Evolutionary conservation across 2,329 filamentous ascomycete species (phyloP), one percentile per base, ranked within the genome.

Genomic region (Claviceps sp.): DNA sequence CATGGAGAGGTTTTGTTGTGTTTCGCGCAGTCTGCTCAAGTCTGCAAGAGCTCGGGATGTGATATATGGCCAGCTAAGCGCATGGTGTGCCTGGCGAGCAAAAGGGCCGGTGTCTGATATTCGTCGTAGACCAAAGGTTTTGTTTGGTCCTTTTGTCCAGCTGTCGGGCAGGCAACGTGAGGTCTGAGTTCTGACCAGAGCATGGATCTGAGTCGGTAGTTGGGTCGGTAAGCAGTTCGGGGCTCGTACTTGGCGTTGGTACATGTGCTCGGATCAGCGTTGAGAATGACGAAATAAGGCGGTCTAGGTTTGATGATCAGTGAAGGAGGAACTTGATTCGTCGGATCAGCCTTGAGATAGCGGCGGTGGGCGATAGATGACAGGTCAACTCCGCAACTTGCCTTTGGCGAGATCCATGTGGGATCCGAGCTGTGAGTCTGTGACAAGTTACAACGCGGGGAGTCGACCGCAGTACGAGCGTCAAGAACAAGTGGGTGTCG

Each of bases 31-130:
- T 14, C 22, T 18, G 6, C 26, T 57, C 56, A 56, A 37, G 51
- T 54, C 46, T 50, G 47, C 13, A 36, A 47, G 47, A 40, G 47
- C 36, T 54, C 47, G 26, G 42, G 45, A 48, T 46, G 46, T 38
- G 41, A 44, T 18, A 44, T 24, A 40, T 41, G 46, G 45, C 53
- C 47, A 45, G 36, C 14, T 37, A 44, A 30, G 47, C 40, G 47
- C 56, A 57, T 57, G 50, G 18, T 55, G 54, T 36, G 20, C 16
- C 8, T 18, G 18, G 49, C 34, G 20, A 44, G 40, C 30, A 14
- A 51, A 41, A 47, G 43, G 42, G 16, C 40, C 24, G 20, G 47
- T 47, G 16, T 44, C 18, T 22, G 16, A 50, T 34, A 18, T 30
- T 18, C 14, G 44, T 46, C 44, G 16, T 18, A 24, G 1, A 13